Conservation (phyloP, 2,329 filamentous ascomycete genomes). For the Trichoderma koningiopsis region DNA sequence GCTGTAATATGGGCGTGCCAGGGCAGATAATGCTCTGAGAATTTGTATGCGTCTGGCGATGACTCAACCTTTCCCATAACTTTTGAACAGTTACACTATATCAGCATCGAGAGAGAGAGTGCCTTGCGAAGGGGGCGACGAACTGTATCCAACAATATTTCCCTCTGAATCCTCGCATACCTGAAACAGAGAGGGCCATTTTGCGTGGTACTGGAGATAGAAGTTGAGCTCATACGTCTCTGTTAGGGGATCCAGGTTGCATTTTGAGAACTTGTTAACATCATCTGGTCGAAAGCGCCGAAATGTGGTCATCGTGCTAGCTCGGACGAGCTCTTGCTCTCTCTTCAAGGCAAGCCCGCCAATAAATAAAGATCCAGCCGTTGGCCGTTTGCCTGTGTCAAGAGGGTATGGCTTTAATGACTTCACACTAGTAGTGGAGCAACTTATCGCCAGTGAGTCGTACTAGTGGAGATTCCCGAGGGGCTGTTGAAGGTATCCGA, state of each 20-base stretch:
- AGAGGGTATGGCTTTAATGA: neutral
- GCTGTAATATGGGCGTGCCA: slow-evolving; percentile 99
- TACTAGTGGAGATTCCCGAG: neutral
- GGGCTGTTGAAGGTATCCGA: neutral
- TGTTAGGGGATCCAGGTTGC: slow-evolving; percentile 94
- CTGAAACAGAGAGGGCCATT: slow-evolving; percentile 94
- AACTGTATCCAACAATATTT: slow-evolving; percentile 95
- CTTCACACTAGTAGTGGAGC: neutral
- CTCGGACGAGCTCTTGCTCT: neutral
- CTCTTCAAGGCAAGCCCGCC: neutral
- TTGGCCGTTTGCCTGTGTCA: neutral
- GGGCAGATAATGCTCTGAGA: slow-evolving; percentile 90
- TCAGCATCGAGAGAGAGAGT: slow-evolving; percentile 16
- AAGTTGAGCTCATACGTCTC: slow-evolving; percentile 96
- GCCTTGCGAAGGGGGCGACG: slow-evolving; percentile 36
- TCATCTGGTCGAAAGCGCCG: slow-evolving; percentile 83
- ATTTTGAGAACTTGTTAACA: slow-evolving; percentile 85
- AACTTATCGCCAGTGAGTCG: neutral
- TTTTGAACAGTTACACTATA: slow-evolving; percentile 53
- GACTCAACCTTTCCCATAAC: slow-evolving; percentile 97
- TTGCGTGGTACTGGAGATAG: slow-evolving; percentile 93
- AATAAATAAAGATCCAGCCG: neutral
- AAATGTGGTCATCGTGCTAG: slow-evolving; percentile 72
- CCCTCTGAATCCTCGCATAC: slow-evolving; percentile 84
- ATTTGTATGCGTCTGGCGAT: slow-evolving; percentile 72